Percentiles rank a stretch among this genome's conserved stretches.
phyloP scores from a whole-genome alignment of 768 basidiomycete species.

The button mushroom (Agaricus bisporus) region DNA sequence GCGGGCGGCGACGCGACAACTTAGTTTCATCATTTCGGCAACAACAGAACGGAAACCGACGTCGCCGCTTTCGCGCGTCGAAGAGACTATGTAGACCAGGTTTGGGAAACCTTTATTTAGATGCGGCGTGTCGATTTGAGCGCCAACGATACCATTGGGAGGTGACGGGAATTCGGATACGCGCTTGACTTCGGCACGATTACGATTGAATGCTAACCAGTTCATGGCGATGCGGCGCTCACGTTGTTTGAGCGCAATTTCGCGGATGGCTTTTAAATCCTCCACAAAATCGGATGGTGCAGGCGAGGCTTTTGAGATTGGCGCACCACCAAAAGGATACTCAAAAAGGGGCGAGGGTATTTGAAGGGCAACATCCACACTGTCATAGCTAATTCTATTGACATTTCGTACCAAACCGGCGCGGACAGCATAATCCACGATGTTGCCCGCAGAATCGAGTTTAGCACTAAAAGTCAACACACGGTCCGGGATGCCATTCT shows the following conservation, averaged over 20 bases:
- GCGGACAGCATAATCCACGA: constrained; percentile 63
- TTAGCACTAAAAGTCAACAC: constrained; percentile 80
- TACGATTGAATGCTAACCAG: constrained; percentile 5
- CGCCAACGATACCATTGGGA: constrained; percentile 18
- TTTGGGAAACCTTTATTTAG: constrained; percentile 44
- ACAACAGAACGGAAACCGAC: constrained; percentile 52
- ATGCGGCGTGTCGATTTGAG: constrained; percentile 22
- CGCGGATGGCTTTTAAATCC: constrained; percentile 24
- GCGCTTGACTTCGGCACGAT: background rate
- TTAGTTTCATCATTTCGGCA: constrained; percentile 78
- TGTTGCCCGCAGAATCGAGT: constrained; percentile 52
- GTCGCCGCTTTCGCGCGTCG: constrained; percentile 13
- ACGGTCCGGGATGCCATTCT: constrained; percentile 36
- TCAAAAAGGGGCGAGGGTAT: background rate
- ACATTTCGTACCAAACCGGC: constrained; percentile 74
- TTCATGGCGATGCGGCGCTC: background rate
- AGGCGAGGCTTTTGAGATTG: background rate
- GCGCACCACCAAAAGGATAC: constrained; percentile 41
- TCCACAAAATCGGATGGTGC: constrained; percentile 18
- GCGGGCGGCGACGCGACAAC: constrained; percentile 66
- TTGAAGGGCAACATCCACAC: constrained; percentile 51
- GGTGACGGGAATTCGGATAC: constrained; percentile 19
- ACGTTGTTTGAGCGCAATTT: background rate
- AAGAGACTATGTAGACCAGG: constrained; percentile 35
- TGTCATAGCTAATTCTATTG: constrained; percentile 55